A percentile compares a stretch with the other conserved stretches of the same genome.
Evolutionary conservation across 495 filamentous ascomycete genomes (phyloP).

Genomic region (Alectoria sarmentosa): DNA sequence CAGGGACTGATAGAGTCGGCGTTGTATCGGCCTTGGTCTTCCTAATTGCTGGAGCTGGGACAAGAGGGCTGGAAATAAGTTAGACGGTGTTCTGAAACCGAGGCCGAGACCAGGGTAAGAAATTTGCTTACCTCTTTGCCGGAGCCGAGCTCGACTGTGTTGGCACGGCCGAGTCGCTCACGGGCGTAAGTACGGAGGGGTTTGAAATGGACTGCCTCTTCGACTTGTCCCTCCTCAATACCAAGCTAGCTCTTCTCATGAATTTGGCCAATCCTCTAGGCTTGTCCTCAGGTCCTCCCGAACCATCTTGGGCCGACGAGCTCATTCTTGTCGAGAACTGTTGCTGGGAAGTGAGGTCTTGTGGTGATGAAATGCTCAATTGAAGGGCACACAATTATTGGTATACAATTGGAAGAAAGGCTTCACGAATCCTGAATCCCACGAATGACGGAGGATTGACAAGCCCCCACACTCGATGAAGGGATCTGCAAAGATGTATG

Average conservation of each 20-base stretch:
- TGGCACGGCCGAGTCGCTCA: neutral
- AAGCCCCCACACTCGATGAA: neutral
- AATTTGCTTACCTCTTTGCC: constrained; percentile 30
- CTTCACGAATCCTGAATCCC: neutral
- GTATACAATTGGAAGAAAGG: neutral
- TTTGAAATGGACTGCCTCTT: constrained; percentile 34
- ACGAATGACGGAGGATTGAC: neutral
- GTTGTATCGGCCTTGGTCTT: constrained; percentile 9
- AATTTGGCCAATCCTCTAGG: constrained; percentile 57
- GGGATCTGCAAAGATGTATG: neutral
- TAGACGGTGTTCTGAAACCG: neutral
- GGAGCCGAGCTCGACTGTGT: constrained; percentile 21
- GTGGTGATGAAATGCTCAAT: neutral
- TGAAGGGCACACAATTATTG: neutral
- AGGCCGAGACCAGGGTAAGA: constrained; percentile 3
- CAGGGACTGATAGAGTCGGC: constrained; percentile 17
- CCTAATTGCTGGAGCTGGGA: neutral
- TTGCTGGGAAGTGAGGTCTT: neutral
- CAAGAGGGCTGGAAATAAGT: constrained; percentile 17
- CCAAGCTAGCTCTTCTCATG: constrained; percentile 56
- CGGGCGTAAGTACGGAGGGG: constrained; percentile 27
- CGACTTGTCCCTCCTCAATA: constrained; percentile 47
- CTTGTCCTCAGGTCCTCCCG: constrained; percentile 38
- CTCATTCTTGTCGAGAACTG: constrained; percentile 10
- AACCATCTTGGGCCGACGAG: constrained; percentile 20